Percentiles rank a stretch among this genome's conserved stretches.
These are phyloP conservation scores for Camellia oleifera DNA, from an alignment of 179 eudicot species.

Conservation along the genomic window DNA sequence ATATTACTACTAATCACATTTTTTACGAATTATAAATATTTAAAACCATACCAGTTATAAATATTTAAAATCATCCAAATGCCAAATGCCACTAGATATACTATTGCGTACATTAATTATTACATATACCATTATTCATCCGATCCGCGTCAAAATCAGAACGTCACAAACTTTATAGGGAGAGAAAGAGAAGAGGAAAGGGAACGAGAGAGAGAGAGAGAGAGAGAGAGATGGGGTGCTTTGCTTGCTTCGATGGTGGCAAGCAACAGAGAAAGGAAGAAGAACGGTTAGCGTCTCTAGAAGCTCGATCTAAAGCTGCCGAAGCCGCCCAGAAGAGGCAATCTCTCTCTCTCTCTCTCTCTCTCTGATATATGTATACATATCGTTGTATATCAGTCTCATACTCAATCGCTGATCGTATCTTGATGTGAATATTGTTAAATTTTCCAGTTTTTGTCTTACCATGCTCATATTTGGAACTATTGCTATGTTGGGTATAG, in stretches of 20 bases:
- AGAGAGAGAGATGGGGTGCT: slow-evolving; percentile 20
- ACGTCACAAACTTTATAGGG: background rate
- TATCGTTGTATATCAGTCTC: background rate
- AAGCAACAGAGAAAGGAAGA: slow-evolving; percentile 42
- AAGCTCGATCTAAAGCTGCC: slow-evolving; percentile 75
- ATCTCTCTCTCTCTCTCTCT: background rate
- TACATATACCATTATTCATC: too few relatives aligned
- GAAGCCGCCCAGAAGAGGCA: slow-evolving; percentile 76
- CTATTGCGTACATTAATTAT: too few relatives aligned
- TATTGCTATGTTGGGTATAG: background rate
- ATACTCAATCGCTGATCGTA: background rate
- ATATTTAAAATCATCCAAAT: too few relatives aligned
- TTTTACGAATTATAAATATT: too few relatives aligned
- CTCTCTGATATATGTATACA: too few relatives aligned
- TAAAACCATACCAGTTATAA: too few relatives aligned
- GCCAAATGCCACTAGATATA: too few relatives aligned
- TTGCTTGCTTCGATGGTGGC: slow-evolving; percentile 60
- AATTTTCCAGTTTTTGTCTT: background rate
- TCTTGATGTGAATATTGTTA: background rate
- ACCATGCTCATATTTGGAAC: background rate
- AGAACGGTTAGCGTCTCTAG: slow-evolving; percentile 58
- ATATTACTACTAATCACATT: too few relatives aligned
- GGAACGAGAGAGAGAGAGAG: too few relatives aligned
- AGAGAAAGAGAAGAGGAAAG: background rate
- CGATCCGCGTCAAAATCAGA: background rate